phyloP scores from a whole-genome alignment of 148 eudicot genomes.

The Oxyria digyna region DNA sequence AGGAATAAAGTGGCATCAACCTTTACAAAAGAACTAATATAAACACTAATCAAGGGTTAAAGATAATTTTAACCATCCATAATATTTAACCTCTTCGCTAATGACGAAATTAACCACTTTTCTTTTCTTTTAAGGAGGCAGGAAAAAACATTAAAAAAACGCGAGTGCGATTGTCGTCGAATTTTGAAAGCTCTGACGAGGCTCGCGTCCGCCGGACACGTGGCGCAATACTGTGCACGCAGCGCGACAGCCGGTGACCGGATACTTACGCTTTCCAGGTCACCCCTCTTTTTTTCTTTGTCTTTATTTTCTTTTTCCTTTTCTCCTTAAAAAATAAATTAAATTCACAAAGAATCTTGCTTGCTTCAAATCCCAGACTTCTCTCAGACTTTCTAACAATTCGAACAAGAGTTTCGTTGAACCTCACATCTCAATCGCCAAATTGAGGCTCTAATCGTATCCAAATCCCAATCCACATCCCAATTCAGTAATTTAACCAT shows the following conservation, averaged over 20 bases:
- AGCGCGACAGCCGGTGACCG: not conserved
- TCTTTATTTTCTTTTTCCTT: not conserved
- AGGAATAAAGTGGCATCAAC: not conserved
- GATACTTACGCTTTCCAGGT: constrained; percentile 3
- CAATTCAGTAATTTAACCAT: not conserved
- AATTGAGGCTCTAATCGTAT: not conserved
- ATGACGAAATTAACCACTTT: not conserved
- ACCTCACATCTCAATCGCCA: not conserved
- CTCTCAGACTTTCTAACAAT: not conserved
- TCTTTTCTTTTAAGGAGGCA: not conserved
- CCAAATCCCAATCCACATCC: not conserved
- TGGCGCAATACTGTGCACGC: not conserved
- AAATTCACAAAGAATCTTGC: not conserved
- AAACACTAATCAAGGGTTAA: not conserved
- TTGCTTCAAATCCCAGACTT: not conserved
- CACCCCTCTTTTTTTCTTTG: not conserved
- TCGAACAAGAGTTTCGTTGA: not conserved
- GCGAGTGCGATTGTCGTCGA: not conserved
- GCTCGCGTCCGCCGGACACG: not conserved
- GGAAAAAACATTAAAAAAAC: not conserved
- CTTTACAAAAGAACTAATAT: not conserved
- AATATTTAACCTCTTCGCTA: not conserved
- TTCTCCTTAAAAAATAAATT: not conserved
- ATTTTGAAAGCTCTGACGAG: not conserved
- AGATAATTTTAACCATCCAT: not conserved